Base-by-base conservation (phyloP, 2,329 filamentous ascomycete species). In the Exophiala phaeomuriformis region DNA sequence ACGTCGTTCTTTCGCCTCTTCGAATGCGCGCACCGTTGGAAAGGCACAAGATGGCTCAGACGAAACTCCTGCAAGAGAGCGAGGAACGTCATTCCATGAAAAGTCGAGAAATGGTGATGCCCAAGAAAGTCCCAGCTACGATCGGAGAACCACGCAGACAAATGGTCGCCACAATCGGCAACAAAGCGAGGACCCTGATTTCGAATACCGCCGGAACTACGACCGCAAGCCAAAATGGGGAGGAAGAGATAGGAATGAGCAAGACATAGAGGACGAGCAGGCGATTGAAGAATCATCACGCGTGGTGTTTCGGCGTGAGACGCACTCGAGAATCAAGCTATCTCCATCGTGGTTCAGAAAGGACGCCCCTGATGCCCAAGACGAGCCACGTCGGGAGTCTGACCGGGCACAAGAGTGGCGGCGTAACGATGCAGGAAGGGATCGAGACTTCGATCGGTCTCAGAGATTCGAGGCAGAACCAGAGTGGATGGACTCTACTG, bases 1-100 rank as follows among this genome's bases (percentile, higher is more conserved):
- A 1, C 87, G 88, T 68, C 88, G 83, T 44, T 82, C 83, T 42
- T 95, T 96, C 69, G 82, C 88, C 49, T 94, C 90, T 27, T 87
- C 86, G 54, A 75, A 80, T 32, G 70, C 75, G 49, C 77, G 81
- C 56, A 68, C 70, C 49, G 63, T 68, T 58, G 69, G 71, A 35
- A 79, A 79, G 66, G 36, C 29, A n/a, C 51, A 52, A 37, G 57
- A 59, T 43, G 46, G 30, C 2, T 29, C 19, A 30, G 56, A 58
- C 2, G 56, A 58, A 7, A 31, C 30, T 48, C 7, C 47, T 57
- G 7, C 40, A 43, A 29, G 55, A 57, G 30, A 19, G 19, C 19
- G 19, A 19, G 19, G 19, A 19, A 19, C 19, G 19, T 19, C 19
- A 19, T 19, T 19, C 19, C 19, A 19, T 19, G 19, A 19, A 19